These are phyloP conservation scores for Gossypium turneri DNA, from an alignment of 345 rosid genomes.

Conservation along the genomic window DNA sequence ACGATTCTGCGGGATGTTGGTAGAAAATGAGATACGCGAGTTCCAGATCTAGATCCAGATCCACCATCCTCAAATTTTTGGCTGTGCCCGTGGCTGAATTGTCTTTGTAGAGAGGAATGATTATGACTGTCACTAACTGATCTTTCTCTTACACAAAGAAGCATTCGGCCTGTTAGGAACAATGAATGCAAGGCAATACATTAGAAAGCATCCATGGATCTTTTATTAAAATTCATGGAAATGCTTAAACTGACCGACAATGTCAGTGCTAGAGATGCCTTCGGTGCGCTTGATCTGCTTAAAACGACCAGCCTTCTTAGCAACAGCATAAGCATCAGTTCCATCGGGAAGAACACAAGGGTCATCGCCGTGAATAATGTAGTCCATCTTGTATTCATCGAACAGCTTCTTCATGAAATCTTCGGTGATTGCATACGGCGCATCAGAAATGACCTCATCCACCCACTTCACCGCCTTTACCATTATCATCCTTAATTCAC, in stretches of 20 bases:
- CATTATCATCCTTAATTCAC: constrained; percentile 41
- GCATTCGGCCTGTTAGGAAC: constrained; percentile 54
- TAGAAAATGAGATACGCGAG: constrained; percentile 69
- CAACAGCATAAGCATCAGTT: constrained; percentile 68
- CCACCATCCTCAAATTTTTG: constrained; percentile 60
- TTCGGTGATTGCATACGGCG: constrained; percentile 70
- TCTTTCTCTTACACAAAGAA: constrained; percentile 72
- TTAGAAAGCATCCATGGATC: neutral
- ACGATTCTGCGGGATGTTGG: constrained; percentile 79
- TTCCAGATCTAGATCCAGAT: constrained; percentile 42
- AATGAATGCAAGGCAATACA: neutral
- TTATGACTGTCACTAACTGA: constrained; percentile 43
- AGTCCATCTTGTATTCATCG: constrained; percentile 60
- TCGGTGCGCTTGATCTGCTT: constrained; percentile 83
- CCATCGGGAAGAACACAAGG: constrained; percentile 84
- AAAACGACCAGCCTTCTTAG: constrained; percentile 74
- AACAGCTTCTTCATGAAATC: constrained; percentile 70
- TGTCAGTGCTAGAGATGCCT: constrained; percentile 80
- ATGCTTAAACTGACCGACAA: constrained; percentile 43
- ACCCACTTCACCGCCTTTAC: constrained; percentile 79
- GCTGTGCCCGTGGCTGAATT: constrained; percentile 59
- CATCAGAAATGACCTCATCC: constrained; percentile 67
- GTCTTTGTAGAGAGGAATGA: constrained; percentile 68
- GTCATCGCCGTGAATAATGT: constrained; percentile 73
- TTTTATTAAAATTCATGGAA: neutral